Conservation (phyloP, 2,329 filamentous ascomycete genomes). For the Torrubiella hemipterigena region DNA sequence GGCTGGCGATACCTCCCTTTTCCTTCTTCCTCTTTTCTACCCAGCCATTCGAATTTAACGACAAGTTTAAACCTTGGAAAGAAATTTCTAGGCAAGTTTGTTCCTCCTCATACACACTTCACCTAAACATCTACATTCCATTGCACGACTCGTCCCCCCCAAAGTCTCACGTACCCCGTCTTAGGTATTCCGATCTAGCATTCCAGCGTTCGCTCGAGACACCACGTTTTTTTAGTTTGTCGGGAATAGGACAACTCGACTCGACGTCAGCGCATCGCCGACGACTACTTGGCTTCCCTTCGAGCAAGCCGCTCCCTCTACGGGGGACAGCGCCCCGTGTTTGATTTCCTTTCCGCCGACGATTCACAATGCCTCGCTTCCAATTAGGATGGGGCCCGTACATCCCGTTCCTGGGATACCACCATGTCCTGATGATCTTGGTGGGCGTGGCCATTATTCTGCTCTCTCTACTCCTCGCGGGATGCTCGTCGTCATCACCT, state of each 20-base stretch:
- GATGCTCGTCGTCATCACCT: constrained; percentile 92
- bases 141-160: neutral
- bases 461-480: constrained; percentile 88
- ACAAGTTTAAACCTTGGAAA: neutral
- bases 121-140: neutral
- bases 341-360: neutral
- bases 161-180: neutral
- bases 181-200: neutral
- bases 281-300: neutral
- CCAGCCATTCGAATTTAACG: neutral
- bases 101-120: neutral
- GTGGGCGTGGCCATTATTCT: constrained; percentile 90
- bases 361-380: constrained; percentile 3
- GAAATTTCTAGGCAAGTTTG: neutral
- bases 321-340: neutral
- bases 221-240: no score
- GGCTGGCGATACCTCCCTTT: neutral
- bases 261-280: neutral
- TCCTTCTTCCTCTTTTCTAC: neutral
- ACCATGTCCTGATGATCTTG: constrained; percentile 92
- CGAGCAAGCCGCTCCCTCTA: neutral
- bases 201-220: no score
- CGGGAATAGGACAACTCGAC: neutral
- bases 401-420: constrained; percentile 59
- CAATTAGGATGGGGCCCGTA: constrained; percentile 26